Evolutionary conservation across 139 green algal genomes (phyloP).

Genomic region (Edaphochlamys debaryana): DNA sequence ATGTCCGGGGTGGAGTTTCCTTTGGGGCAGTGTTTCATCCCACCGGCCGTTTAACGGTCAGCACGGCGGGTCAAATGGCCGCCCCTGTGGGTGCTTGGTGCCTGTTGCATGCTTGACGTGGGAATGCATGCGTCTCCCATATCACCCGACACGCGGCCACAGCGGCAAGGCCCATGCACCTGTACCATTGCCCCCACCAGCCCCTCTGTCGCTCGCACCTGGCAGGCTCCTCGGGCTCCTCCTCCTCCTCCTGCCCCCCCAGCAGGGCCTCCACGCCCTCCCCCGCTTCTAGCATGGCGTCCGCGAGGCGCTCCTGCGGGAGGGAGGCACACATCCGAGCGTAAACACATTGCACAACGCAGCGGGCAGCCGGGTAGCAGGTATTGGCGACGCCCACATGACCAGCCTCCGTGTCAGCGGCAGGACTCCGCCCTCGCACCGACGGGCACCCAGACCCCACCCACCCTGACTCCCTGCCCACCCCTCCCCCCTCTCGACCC

Average conservation of each 20-base stretch:
- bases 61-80: slow-evolving; percentile 20
- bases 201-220: neutral
- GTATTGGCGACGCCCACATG: neutral
- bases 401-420: neutral
- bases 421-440: too few relatives aligned
- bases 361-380: too few relatives aligned
- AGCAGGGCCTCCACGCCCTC: neutral
- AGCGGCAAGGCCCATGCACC: neutral
- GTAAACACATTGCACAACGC: too few relatives aligned
- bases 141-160: too few relatives aligned
- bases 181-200: too few relatives aligned
- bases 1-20: neutral
- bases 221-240: neutral
- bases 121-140: too few relatives aligned
- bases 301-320: slow-evolving; percentile 15
- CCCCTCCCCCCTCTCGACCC: neutral
- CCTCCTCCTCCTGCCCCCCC: neutral
- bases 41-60: neutral
- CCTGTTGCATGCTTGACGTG: too few relatives aligned
- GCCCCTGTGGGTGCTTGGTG: neutral
- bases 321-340: too few relatives aligned
- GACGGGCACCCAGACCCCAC: neutral
- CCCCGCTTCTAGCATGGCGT: neutral
- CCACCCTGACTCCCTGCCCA: neutral
- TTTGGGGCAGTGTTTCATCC: slow-evolving; percentile 44